Evolutionary conservation across 257 asterid genomes (phyloP), one percentile per base, ranked within the genome.

Genomic region (Paraleonurus japonicus): DNA sequence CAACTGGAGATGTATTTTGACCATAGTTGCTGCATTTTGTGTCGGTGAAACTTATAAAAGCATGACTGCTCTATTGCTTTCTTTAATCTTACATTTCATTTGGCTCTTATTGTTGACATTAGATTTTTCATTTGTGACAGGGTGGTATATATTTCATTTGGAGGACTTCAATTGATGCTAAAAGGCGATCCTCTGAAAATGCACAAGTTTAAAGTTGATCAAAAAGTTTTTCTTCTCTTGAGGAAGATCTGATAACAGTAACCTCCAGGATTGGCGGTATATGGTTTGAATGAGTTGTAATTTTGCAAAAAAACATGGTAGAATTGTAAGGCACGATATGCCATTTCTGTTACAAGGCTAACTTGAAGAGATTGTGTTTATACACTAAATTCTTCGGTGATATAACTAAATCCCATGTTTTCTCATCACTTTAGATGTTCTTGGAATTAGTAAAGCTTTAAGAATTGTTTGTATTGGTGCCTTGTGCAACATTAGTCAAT

Each of bases 101-200:
- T 54, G 71, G 4, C 37, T 48, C 41, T 45, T 1, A 3, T 30
- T 7, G 8, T 12, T 54, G 16, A 20, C 51, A 7, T 65, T 41
- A 70, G 28, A 41, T 64, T 45, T 59, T 59, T 48, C 32, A 4
- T 61, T 63, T 73, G 30, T 72, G 67, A 70, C 88, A 93, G 96
- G 73, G 85, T 43, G 65, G 88, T 80, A 4, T 85, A 81, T 57
- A 76, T 93, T 54, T 93, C 98, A 7, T 90, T 89, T 45, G 98
- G 98, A 70, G 98, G 97, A 63, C 97, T 93, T 81, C 97, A 93
- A 66, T 67, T 93, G 88, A 82, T 84, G 96, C 67, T 90, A 68
- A 83, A 79, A 65, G 92, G 94, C 4, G 78, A 83, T 55, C 86
- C 87, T 30, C 20, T 75, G 76, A 88, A 79, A 83, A 75, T 84